A percentile compares a stretch with the other conserved stretches of the same genome.
Conservation (phyloP, 306 rosid species). For the Quillaja saponaria region DNA sequence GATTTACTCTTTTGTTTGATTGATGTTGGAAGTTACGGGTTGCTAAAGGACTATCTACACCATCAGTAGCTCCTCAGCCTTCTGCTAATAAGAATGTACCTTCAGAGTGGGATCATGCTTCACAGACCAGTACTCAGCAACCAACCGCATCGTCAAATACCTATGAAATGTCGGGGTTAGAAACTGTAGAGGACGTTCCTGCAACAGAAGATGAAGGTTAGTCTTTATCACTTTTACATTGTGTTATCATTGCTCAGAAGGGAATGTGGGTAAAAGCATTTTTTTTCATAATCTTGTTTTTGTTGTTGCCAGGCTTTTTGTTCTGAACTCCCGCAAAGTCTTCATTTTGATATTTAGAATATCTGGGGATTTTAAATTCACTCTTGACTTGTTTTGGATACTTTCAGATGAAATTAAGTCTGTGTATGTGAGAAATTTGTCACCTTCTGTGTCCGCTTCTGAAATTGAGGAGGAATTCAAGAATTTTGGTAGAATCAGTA, state of each 20-base stretch:
- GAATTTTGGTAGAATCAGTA: constrained; percentile 76
- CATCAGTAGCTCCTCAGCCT: constrained; percentile 37
- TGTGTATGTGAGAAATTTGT: constrained; percentile 86
- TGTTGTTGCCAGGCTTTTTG: no score
- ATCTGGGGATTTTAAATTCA: no score
- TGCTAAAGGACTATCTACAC: constrained; percentile 65
- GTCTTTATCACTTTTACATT: background rate
- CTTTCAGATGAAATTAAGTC: constrained; percentile 77
- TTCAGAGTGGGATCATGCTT: constrained; percentile 44
- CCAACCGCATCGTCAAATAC: constrained; percentile 24
- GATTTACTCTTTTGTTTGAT: constrained; percentile 39
- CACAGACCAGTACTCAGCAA: constrained; percentile 36
- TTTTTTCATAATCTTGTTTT: no score
- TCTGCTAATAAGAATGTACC: constrained; percentile 37
- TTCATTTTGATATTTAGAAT: no score
- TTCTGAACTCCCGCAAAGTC: no score
- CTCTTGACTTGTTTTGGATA: background rate
- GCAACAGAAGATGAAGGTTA: constrained; percentile 50
- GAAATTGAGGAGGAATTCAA: constrained; percentile 85
- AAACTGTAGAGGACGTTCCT: constrained; percentile 41
- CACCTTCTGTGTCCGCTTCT: constrained; percentile 67
- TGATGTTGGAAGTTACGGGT: constrained; percentile 65
- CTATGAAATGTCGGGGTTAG: constrained; percentile 39
- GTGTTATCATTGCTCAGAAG: background rate
- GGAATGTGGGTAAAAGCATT: background rate